Percentiles rank a stretch among this genome's conserved stretches.
These are phyloP conservation scores for Colletotrichum sublineola DNA, from an alignment of 2,329 filamentous ascomycete genomes.

Conservation along the genomic window DNA sequence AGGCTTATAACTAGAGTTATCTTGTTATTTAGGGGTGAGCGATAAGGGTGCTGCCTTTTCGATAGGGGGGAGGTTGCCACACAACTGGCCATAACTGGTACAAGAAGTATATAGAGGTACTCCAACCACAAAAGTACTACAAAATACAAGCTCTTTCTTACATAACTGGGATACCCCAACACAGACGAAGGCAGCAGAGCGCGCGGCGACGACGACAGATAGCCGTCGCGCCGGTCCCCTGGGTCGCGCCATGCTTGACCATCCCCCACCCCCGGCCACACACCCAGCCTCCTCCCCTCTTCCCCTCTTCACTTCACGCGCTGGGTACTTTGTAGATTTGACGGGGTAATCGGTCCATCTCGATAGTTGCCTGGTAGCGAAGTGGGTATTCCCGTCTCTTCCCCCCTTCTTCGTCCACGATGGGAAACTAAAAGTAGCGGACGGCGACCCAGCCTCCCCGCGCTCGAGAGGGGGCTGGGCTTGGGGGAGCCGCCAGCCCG, in stretches of 20 bases:
- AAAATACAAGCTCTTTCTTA: too few relatives aligned
- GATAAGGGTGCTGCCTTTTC: too few relatives aligned
- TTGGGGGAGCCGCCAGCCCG: not conserved
- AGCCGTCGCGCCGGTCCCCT: not conserved
- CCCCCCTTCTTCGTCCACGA: not conserved
- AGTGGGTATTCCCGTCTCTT: not conserved
- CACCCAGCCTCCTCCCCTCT: not conserved
- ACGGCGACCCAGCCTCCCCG: not conserved
- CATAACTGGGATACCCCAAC: too few relatives aligned
- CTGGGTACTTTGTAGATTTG: not conserved
- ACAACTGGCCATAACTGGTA: too few relatives aligned
- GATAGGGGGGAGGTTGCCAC: too few relatives aligned
- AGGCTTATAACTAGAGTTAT: too few relatives aligned
- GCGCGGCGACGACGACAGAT: not conserved
- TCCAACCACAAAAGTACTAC: too few relatives aligned
- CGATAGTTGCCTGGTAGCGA: slow-evolving; percentile 4
- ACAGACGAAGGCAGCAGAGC: not conserved
- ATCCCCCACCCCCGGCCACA: not conserved
- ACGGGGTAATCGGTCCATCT: not conserved
- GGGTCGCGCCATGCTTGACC: not conserved
- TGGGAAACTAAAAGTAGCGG: not conserved
- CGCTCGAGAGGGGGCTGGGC: not conserved
- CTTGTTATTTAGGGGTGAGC: too few relatives aligned
- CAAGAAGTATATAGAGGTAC: too few relatives aligned
- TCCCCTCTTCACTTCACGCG: not conserved